Conservation (phyloP, 2,329 filamentous ascomycete species). For the Pseudonectria buxi region DNA sequence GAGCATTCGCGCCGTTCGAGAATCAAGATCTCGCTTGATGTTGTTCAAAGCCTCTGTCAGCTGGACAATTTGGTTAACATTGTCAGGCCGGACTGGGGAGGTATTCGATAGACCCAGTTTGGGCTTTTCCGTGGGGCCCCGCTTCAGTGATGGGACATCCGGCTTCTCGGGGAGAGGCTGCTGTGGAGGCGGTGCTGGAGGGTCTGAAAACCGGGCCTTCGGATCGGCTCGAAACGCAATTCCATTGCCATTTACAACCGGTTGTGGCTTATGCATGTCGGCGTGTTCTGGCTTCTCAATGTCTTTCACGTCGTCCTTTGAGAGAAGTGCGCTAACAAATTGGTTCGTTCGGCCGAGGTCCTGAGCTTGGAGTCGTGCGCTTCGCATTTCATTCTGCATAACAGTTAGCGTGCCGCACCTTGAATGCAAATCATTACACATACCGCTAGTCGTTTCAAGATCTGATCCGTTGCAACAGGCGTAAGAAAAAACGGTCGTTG, state of each 20-base stretch:
- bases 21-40: slow-evolving; percentile 80
- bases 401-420: slow-evolving; percentile 14
- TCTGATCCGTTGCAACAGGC: slow-evolving; percentile 87
- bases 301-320: slow-evolving; percentile 61
- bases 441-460: slow-evolving; percentile 60
- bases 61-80: slow-evolving; percentile 67
- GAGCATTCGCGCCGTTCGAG: slow-evolving; percentile 71
- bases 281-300: slow-evolving; percentile 43
- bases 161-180: slow-evolving; percentile 92
- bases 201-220: slow-evolving; percentile 83
- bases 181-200: slow-evolving; percentile 86
- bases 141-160: slow-evolving; percentile 67
- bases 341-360: slow-evolving; percentile 78
- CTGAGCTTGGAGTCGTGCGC: slow-evolving; percentile 78
- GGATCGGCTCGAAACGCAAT: slow-evolving; percentile 61
- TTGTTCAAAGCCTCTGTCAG: slow-evolving; percentile 78
- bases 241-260: slow-evolving; percentile 44
- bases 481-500: slow-evolving; percentile 81
- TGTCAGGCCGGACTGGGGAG: slow-evolving; percentile 55
- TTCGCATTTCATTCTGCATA: slow-evolving; percentile 76
- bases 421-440: slow-evolving; percentile 6
- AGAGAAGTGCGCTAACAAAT: slow-evolving; percentile 70
- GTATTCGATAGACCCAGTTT: slow-evolving; percentile 47
- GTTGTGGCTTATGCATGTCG: slow-evolving; percentile 41
- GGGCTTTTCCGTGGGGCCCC: slow-evolving; percentile 68